phyloP scores from a whole-genome alignment of 768 basidiomycete species.

The Lentinula sp. region DNA sequence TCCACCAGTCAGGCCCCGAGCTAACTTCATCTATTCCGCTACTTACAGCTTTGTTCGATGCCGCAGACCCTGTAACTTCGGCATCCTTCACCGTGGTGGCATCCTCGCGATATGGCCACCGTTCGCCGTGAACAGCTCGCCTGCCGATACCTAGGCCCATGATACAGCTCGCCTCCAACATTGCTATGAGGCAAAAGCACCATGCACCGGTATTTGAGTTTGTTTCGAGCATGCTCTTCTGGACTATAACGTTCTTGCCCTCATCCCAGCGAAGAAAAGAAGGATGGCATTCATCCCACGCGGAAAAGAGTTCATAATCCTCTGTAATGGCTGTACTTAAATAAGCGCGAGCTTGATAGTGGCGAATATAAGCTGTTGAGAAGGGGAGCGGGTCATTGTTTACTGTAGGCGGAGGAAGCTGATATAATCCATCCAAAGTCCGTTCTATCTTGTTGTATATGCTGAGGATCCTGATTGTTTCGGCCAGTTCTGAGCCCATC shows the following conservation, averaged over 20 bases:
- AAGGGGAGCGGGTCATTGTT: neutral
- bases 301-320: slow-evolving; percentile 27
- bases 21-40: neutral
- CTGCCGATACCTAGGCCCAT: slow-evolving; percentile 61
- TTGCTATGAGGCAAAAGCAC: slow-evolving; percentile 76
- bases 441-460: slow-evolving; percentile 59
- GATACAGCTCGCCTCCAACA: slow-evolving; percentile 61
- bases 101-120: neutral
- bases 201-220: slow-evolving; percentile 74
- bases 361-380: slow-evolving; percentile 18
- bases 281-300: slow-evolving; percentile 65
- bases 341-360: slow-evolving; percentile 12
- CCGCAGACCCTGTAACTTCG: neutral
- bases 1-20: slow-evolving; percentile 3
- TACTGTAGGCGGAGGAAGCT: slow-evolving; percentile 23
- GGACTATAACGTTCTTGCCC: slow-evolving; percentile 55
- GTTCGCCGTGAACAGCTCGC: slow-evolving; percentile 11
- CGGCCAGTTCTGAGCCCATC: slow-evolving; percentile 59
- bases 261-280: slow-evolving; percentile 67
- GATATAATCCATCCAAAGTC: slow-evolving; percentile 43
- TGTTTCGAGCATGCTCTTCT: slow-evolving; percentile 75
- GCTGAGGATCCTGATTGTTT: slow-evolving; percentile 63
- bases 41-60: neutral
- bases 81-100: neutral
- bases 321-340: slow-evolving; percentile 1